Evolutionary conservation across 306 rosid genomes (phyloP), one percentile per base, ranked within the genome.

Genomic region (Cicer cuneatum): DNA sequence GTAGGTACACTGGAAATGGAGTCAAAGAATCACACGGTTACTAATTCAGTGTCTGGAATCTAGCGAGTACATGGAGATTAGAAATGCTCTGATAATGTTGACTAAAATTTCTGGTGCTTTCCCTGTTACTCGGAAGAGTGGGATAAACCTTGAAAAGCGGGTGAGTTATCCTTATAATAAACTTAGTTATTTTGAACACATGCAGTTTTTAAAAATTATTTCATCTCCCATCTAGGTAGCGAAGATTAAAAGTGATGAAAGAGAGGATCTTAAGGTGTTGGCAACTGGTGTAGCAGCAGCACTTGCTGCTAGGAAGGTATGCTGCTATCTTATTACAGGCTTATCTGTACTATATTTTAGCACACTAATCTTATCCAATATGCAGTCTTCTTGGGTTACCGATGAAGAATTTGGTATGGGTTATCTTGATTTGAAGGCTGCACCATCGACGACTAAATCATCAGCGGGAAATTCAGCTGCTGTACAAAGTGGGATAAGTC

Each of bases 1-100:
- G 74, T 78, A 94, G 99, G 99, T 94, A 63, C 98, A 92, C 84
- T 94, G 99, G 99, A 94, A 94, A 59, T 94, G 99, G 99, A 92
- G 95, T 82, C 98, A 92, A 71, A 92, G 99, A 85, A 94, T 94
- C 54, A 94, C 99, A 10, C 84, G 96, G 68, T 78, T 90, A 77
- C 77, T 94, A 75, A 90, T 89, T 80, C 97, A 92, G 83, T 94
- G 99, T 86, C 85, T 94, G 76, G 99, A 94, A 83, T 94, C 99
- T 66, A 60, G 85, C 0, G 99, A 94, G 95, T 94, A 92, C 86
- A 92, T 94, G 99, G 99, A 94, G 81, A 94, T 94, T 81, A 89
- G 99, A 81, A 94, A 94, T 74, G 83, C 99, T 67, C 98, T 94
- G 57, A 94, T 94, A 79, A 78, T 94, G 87, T 82, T 94, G 89